Evolutionary conservation across 2,329 filamentous ascomycete species (phyloP).

Genomic region (Cladosporium oxysporum): DNA sequence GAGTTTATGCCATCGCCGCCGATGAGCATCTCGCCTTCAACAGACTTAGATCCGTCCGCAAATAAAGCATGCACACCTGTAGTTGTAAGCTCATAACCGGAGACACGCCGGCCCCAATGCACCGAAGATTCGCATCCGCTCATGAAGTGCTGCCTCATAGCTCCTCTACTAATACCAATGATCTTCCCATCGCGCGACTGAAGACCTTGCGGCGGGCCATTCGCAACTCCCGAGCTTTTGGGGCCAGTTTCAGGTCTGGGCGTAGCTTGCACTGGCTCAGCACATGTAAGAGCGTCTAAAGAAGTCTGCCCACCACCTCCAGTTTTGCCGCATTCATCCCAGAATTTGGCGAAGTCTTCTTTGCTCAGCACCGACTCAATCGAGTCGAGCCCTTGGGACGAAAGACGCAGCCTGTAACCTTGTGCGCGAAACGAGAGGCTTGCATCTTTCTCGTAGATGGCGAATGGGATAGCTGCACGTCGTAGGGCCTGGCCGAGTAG

Average conservation of each 20-base stretch:
- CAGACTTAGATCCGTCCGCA: slow-evolving; percentile 59
- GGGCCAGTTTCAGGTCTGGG: not conserved
- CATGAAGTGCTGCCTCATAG: slow-evolving; percentile 63
- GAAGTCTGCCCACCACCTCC: slow-evolving; percentile 55
- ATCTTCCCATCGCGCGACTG: slow-evolving; percentile 22
- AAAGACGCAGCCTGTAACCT: slow-evolving; percentile 63
- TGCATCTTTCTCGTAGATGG: slow-evolving; percentile 48
- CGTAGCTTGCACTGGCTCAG: slow-evolving; percentile 27
- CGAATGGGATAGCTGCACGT: slow-evolving; percentile 41
- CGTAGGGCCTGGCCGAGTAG: slow-evolving; percentile 42
- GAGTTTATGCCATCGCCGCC: slow-evolving; percentile 66
- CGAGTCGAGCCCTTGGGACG: slow-evolving; percentile 58
- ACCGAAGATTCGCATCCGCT: slow-evolving; percentile 58
- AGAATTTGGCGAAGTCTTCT: slow-evolving; percentile 55
- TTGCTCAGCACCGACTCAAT: slow-evolving; percentile 58
- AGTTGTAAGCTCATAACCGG: slow-evolving; percentile 58
- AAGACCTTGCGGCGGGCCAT: not conserved
- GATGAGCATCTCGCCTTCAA: slow-evolving; percentile 60
- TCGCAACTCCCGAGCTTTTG: slow-evolving; percentile 21
- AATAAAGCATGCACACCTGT: slow-evolving; percentile 60
- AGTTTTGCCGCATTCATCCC: slow-evolving; percentile 61
- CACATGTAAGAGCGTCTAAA: slow-evolving; percentile 57
- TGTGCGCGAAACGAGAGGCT: slow-evolving; percentile 60
- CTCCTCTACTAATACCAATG: slow-evolving; percentile 63
- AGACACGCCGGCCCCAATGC: slow-evolving; percentile 58